phyloP scores from a whole-genome alignment of 2,329 filamentous ascomycete genomes.

The Dothiorella sarmentorum region DNA sequence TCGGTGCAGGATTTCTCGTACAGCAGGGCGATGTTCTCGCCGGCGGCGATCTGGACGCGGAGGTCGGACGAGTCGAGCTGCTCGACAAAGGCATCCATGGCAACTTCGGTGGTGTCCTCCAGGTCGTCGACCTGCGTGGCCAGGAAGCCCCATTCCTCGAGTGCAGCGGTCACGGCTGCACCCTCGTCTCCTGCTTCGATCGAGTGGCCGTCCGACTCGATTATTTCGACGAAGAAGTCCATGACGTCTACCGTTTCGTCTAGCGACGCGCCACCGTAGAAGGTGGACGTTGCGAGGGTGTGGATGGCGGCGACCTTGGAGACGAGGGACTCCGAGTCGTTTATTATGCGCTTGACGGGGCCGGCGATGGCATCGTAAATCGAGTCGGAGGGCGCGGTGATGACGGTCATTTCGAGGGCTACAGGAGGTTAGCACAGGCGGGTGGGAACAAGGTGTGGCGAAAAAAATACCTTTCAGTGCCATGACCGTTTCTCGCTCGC shows the following conservation, averaged over 20 bases:
- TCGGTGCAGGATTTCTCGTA: conserved; percentile 69
- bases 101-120: conserved; percentile 65
- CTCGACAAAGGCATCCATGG: conserved; percentile 77
- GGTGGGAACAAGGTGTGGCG: not conserved
- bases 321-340: conserved; percentile 61
- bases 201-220: conserved; percentile 72
- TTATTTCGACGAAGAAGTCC: conserved; percentile 71
- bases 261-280: conserved; percentile 70
- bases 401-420: conserved; percentile 66
- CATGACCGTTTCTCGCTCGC: conserved; percentile 64
- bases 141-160: conserved; percentile 76
- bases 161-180: conserved; percentile 67
- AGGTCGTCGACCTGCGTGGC: conserved; percentile 75
- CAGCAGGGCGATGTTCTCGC: conserved; percentile 75
- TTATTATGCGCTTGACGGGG: conserved; percentile 59
- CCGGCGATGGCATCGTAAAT: conserved; percentile 62
- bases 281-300: conserved; percentile 66
- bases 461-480: conserved; percentile 58
- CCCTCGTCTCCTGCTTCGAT: conserved; percentile 69
- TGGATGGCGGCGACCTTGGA: conserved; percentile 71
- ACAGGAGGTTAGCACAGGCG: not conserved
- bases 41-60: conserved; percentile 72
- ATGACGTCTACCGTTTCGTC: conserved; percentile 69
- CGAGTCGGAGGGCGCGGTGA: conserved; percentile 63
- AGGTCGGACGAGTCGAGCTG: conserved; percentile 75